Conservation (phyloP, 352 stramenopile genomes). For the Saprolegnia parasitica region DNA sequence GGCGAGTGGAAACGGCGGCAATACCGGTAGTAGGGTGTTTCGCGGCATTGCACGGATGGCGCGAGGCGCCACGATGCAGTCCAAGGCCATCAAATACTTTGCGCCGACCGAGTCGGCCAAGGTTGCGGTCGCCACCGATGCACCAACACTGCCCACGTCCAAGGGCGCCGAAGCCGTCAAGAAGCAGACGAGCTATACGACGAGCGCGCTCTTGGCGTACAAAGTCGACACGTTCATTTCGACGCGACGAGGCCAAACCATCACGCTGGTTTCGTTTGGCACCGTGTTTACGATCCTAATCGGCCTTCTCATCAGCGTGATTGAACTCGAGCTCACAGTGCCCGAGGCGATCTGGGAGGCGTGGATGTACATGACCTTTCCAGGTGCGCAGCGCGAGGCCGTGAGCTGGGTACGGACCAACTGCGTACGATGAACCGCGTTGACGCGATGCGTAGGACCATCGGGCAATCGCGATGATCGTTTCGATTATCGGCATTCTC, state of each 20-base stretch:
- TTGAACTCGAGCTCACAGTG: slow-evolving; percentile 35
- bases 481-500: slow-evolving; percentile 63
- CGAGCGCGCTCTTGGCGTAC: slow-evolving; percentile 44
- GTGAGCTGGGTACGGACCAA: slow-evolving; percentile 14
- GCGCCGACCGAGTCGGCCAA: not conserved
- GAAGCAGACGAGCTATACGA: slow-evolving; percentile 30
- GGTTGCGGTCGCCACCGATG: not conserved
- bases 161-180: slow-evolving; percentile 8
- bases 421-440: slow-evolving; percentile 24
- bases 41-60: too few relatives aligned
- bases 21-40: too few relatives aligned
- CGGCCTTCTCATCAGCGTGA: slow-evolving; percentile 42
- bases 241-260: slow-evolving; percentile 51
- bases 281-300: slow-evolving; percentile 43
- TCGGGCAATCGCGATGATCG: slow-evolving; percentile 51
- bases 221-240: slow-evolving; percentile 63
- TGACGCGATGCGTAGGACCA: slow-evolving; percentile 32
- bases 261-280: slow-evolving; percentile 40
- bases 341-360: slow-evolving; percentile 51
- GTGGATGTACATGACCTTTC: slow-evolving; percentile 60
- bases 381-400: slow-evolving; percentile 41
- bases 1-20: too few relatives aligned
- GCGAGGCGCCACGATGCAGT: slow-evolving; percentile 1
- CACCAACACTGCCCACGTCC: not conserved
- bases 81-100: not conserved